A percentile compares a stretch with the other conserved stretches of the same genome.
These are phyloP conservation scores for Juncus inflexus DNA, from an alignment of 176 grass and related monocot species.

Conservation along the genomic window DNA sequence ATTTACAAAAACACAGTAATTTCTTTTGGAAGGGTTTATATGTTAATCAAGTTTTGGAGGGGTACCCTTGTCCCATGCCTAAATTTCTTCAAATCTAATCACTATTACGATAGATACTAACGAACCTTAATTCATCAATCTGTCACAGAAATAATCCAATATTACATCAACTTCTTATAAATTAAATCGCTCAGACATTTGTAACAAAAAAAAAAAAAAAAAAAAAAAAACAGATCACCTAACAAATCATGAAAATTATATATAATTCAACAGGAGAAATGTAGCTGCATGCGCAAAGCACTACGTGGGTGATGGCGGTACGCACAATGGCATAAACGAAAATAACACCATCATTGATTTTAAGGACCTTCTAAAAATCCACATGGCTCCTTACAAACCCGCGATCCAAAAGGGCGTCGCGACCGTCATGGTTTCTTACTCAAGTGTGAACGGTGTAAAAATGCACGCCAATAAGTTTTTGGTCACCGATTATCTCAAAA, in stretches of 20 bases:
- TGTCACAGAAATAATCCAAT: too few relatives aligned
- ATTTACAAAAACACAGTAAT: too few relatives aligned
- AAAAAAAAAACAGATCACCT: background rate
- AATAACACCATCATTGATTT: constrained; percentile 56
- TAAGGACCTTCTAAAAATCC: constrained; percentile 47
- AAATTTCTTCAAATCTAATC: too few relatives aligned
- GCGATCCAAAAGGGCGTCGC: constrained; percentile 62
- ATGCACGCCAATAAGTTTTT: constrained; percentile 73
- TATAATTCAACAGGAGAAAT: constrained; percentile 37
- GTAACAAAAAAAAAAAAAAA: background rate
- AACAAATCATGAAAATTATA: too few relatives aligned
- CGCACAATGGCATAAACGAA: constrained; percentile 50
- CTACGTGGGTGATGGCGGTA: constrained; percentile 73
- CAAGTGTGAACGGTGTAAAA: constrained; percentile 69
- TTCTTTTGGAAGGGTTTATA: too few relatives aligned
- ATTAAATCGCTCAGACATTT: background rate
- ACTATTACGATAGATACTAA: too few relatives aligned
- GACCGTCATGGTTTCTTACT: constrained; percentile 69
- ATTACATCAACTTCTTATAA: background rate
- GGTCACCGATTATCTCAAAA: constrained; percentile 67
- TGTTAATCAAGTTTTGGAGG: too few relatives aligned
- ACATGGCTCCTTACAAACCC: constrained; percentile 68
- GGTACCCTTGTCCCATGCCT: too few relatives aligned
- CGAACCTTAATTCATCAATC: too few relatives aligned
- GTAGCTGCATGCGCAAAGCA: constrained; percentile 74